Base-by-base conservation (phyloP, 495 filamentous ascomycete species). In the Trichoderma erinaceum region DNA sequence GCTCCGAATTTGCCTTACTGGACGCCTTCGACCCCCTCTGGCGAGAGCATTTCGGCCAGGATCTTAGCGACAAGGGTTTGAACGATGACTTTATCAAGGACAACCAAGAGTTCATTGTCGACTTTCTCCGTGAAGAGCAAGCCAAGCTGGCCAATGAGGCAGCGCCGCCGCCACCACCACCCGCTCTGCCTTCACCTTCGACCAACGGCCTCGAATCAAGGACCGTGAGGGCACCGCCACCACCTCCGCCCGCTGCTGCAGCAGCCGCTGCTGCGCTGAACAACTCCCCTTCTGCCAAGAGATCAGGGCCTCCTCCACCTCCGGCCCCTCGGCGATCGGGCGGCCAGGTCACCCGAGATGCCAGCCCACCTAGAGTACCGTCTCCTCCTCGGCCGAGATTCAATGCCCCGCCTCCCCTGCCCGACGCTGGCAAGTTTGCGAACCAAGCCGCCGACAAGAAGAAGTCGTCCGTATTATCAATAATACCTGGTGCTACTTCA, bases 71-170 rank as follows among this genome's bases (percentile, higher is more conserved):
- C 35, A 92, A 97, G 88, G 95, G 94, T 4, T 91, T 97, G 58
- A 96, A 91, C 1, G 90, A 95, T 72, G 94, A 97, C 73, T 89
- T 95, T 71, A 95, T 98, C 68, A 88, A 86, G 66, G 90, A 96
- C 68, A 93, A 97, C 73, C 89, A 92, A 50, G 94, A 97, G 66
- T 98, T 97, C 71, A 99, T 98, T 76, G 92, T 94, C 76, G 83
- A 88, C 21, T 99, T 95, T 73, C 89, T 97, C 71, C 89, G 89
- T 70, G 85, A 95, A 75, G 87, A 92, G 72, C 90, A 94, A 75
- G 84, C 84, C 38, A 82, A 82, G 72, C 70, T 73, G 61, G 78
- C 78, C 70, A 78, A 63, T 75, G 78, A 71, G 67, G 63, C 76
- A 15, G 69, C 84, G 15, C 84, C 90, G 16, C 82, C 82, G 18